Evolutionary conservation across 768 basidiomycete genomes (phyloP).

Genomic region (Hortiboletus campestris): DNA sequence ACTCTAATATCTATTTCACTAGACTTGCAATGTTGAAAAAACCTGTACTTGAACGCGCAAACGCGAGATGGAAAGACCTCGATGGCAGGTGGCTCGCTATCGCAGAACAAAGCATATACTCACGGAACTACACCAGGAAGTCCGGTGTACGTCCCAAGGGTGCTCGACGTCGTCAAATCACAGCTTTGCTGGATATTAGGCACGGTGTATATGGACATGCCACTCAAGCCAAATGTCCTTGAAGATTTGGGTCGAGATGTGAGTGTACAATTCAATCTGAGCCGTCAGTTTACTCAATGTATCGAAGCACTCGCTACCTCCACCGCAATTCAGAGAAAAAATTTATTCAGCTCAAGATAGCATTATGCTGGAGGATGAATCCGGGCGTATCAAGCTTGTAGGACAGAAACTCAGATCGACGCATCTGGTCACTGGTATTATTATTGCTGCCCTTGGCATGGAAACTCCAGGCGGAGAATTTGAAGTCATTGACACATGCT

Average conservation of each 20-base stretch:
- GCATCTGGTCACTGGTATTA: slow-evolving; percentile 84
- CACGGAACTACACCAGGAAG: slow-evolving; percentile 43
- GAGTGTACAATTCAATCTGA: slow-evolving; percentile 31
- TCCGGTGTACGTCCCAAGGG: slow-evolving; percentile 70
- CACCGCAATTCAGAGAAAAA: slow-evolving; percentile 74
- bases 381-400: slow-evolving; percentile 85
- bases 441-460: slow-evolving; percentile 85
- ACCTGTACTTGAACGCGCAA: slow-evolving; percentile 49
- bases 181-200: slow-evolving; percentile 89
- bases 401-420: slow-evolving; percentile 65
- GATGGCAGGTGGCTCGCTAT: slow-evolving; percentile 33
- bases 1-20: slow-evolving; percentile 71
- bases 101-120: slow-evolving; percentile 2
- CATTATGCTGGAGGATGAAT: slow-evolving; percentile 94
- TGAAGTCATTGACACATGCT: slow-evolving; percentile 88
- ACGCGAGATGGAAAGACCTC: slow-evolving; percentile 47
- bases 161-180: slow-evolving; percentile 84
- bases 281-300: slow-evolving; percentile 3
- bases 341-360: slow-evolving; percentile 75
- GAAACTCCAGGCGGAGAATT: slow-evolving; percentile 91
- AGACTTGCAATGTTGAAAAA: slow-evolving; percentile 49
- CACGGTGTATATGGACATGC: slow-evolving; percentile 99
- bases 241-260: slow-evolving; percentile 94
- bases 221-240: slow-evolving; percentile 96
- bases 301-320: slow-evolving; percentile 80